Conservation (phyloP, 2,329 filamentous ascomycete species). For the Cordyceps fumosorosea region DNA sequence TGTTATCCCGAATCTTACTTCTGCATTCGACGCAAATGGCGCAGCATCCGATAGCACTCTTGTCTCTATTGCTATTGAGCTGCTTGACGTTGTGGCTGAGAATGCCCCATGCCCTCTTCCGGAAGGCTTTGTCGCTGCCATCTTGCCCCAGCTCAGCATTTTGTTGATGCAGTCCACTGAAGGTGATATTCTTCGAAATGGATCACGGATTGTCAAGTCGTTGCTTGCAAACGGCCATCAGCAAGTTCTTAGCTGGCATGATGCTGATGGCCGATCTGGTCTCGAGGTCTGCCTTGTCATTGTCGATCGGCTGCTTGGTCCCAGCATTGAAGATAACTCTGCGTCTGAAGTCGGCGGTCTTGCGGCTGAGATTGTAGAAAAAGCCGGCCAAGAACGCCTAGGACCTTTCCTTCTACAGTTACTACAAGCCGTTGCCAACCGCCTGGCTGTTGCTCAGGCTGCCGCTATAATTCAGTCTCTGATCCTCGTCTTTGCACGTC, state of each 20-base stretch:
- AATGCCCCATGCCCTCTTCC: conserved; percentile 81
- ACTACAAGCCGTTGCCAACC: conserved; percentile 78
- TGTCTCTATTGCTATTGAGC: conserved; percentile 77
- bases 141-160: conserved; percentile 79
- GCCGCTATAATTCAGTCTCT: conserved; percentile 92
- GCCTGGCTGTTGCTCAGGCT: conserved; percentile 74
- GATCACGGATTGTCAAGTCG: conserved; percentile 79
- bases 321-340: conserved; percentile 81
- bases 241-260: conserved; percentile 82
- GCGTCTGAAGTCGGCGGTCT: conserved; percentile 94
- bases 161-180: conserved; percentile 80
- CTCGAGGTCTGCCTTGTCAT: conserved; percentile 86
- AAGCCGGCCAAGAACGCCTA: conserved; percentile 83
- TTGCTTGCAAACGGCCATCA: conserved; percentile 85
- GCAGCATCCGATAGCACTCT: conserved; percentile 80
- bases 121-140: conserved; percentile 73
- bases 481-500: conserved; percentile 87
- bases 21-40: conserved; percentile 81
- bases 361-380: conserved; percentile 90
- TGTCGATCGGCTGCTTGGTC: conserved; percentile 81
- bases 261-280: conserved; percentile 71
- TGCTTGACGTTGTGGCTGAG: conserved; percentile 74
- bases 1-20: conserved; percentile 79
- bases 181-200: conserved; percentile 79
- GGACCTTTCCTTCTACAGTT: conserved; percentile 87